Base-by-base conservation (phyloP, 257 asterid genomes). In the Euphrasia confusa region DNA sequence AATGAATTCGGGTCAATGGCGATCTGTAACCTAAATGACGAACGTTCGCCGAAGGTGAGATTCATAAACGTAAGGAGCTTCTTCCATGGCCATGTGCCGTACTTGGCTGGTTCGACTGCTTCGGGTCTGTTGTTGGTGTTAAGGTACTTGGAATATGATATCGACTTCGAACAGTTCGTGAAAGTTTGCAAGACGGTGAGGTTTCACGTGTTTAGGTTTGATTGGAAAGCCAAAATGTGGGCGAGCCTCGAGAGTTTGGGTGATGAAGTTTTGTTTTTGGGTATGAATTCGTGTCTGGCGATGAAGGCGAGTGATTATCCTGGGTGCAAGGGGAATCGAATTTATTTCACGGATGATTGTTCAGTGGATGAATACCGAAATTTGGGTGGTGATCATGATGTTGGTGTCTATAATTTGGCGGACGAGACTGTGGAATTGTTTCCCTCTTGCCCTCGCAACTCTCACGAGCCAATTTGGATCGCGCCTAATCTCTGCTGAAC, bases 401-500 rank as follows among this genome's bases (percentile, higher is more conserved):
- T 80, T 55, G 98, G 96, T 55, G 75, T 84, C 50, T 90, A 77
- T 68, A 71, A 72, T 74, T 48, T 88, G 80, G 83, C 44, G 24
- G 85, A 82, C 69, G 91, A 84, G 15, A 76, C 65, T 42, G 66
- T 81, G 45, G 81, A 76, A 50, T 66, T 60, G 1, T 71, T 83
- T 60, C 82, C 89, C 4, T 79, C 81, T 64, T 79, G 75, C 78
- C 77, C 89, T 58, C 81, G 64, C 18, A 78, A 68, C 47, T 78
- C 84, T 2, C 81, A 80, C 48, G 69, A 74, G 69, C 95, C 98
- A 21, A 71, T 88, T 68, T 90, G 98, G 98, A 72, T 88, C 35
- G 73, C 86, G 61, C 95, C 96, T 7, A 81, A 47, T 42, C 74
- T 87, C 30, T 76, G 81, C 78, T 79, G 63, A 74, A 13, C 67